Percentiles rank a stretch among this genome's conserved stretches.
These are phyloP conservation scores for Daedaleopsis nitida DNA, from an alignment of 768 basidiomycete genomes.

Conservation along the genomic window DNA sequence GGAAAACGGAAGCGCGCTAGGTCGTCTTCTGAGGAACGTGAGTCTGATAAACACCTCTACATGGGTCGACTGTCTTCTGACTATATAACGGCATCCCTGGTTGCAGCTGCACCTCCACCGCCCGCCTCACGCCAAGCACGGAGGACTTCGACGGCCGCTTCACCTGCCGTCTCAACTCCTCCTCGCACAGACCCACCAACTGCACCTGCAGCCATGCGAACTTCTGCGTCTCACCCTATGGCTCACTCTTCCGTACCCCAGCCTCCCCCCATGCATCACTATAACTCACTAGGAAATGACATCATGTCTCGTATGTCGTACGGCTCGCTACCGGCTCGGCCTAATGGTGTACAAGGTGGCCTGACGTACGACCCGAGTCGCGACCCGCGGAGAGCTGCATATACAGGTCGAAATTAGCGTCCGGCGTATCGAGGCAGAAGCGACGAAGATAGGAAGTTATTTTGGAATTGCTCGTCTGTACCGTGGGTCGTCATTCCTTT, in stretches of 20 bases:
- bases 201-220: not conserved
- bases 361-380: conserved; percentile 1
- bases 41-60: not conserved
- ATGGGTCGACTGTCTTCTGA: not conserved
- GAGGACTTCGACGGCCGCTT: not conserved
- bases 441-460: not conserved
- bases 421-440: not conserved
- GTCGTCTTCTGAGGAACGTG: conserved; percentile 3
- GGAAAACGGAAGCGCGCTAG: conserved; percentile 17
- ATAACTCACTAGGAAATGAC: conserved; percentile 3
- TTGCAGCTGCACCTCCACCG: not conserved
- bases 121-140: not conserved
- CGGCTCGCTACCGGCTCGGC: not conserved
- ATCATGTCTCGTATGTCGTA: conserved; percentile 13
- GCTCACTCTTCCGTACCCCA: not conserved
- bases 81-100: no score
- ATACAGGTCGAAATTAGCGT: not conserved
- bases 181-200: not conserved
- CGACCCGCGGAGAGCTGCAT: not conserved
- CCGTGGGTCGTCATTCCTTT: not conserved
- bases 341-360: not conserved
- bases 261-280: not conserved
- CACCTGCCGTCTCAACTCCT: not conserved
- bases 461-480: not conserved
- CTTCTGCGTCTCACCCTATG: not conserved